Percentiles rank a stretch among this genome's conserved stretches.
These are phyloP conservation scores for Ophiocytium majus DNA, from an alignment of 352 stramenopile species.

Conservation along the genomic window DNA sequence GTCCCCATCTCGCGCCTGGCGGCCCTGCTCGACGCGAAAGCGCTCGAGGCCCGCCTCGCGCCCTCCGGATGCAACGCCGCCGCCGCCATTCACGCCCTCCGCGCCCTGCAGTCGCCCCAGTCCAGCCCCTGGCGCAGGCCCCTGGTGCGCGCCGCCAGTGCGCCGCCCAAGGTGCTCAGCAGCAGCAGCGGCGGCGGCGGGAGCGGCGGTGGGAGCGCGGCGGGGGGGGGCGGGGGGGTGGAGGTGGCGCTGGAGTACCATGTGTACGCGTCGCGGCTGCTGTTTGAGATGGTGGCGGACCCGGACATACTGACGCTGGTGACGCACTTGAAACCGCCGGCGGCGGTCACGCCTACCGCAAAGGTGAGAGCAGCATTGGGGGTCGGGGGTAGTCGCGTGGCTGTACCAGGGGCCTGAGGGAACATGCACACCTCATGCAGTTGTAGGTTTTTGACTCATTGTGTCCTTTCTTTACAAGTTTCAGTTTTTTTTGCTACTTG, in stretches of 20 bases:
- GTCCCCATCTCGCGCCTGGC: conserved; percentile 28
- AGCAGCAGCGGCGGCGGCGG: neutral
- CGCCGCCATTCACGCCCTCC: neutral
- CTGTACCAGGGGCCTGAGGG: no score
- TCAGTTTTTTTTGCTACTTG: no score
- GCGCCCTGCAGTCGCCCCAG: conserved; percentile 27
- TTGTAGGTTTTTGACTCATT: no score
- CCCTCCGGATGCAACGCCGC: neutral
- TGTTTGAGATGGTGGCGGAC: conserved; percentile 51
- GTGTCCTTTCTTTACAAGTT: no score
- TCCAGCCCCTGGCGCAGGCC: conserved; percentile 33
- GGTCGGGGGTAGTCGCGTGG: no score
- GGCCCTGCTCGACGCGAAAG: neutral
- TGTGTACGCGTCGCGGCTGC: conserved; percentile 23
- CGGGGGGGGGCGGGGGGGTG: neutral
- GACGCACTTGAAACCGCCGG: conserved; percentile 23
- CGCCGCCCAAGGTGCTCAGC: neutral
- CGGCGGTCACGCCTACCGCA: neutral
- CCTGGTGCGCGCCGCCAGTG: conserved; percentile 38
- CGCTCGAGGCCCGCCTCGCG: neutral
- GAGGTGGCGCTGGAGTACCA: neutral
- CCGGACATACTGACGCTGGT: conserved; percentile 41
- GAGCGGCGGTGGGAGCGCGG: neutral
- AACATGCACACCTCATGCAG: no score
- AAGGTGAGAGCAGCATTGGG: no score